phyloP scores from a whole-genome alignment of 2,329 filamentous ascomycete species.

The Diplodia corticola region DNA sequence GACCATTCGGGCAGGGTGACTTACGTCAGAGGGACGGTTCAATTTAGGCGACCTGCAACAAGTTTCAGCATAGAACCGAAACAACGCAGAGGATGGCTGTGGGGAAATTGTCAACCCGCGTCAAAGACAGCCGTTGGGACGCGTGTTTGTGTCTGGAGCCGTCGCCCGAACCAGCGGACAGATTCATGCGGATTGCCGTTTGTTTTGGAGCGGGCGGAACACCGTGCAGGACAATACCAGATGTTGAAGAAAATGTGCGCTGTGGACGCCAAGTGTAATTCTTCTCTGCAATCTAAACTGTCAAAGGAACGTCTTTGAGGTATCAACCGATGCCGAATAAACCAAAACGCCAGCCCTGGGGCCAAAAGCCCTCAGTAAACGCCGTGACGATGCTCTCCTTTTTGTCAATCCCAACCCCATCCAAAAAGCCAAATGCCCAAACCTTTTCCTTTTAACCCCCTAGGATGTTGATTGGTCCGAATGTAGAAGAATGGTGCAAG shows the following conservation, averaged over 20 bases:
- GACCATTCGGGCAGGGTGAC: not conserved
- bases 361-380: not conserved
- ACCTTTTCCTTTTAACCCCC: constrained; percentile 6
- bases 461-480: not conserved
- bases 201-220: not conserved
- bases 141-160: not conserved
- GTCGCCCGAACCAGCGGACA: not conserved
- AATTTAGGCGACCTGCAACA: not conserved
- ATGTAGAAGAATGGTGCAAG: constrained; percentile 6
- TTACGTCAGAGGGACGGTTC: not conserved
- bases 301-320: not conserved
- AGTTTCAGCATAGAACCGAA: not conserved
- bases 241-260: not conserved
- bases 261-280: not conserved
- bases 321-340: constrained; percentile 2
- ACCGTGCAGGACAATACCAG: not conserved
- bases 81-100: not conserved
- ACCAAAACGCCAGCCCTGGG: not conserved
- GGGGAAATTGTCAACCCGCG: not conserved
- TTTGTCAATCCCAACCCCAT: not conserved
- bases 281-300: constrained; percentile 5
- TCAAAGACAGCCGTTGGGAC: not conserved
- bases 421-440: not conserved
- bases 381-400: constrained; percentile 1
- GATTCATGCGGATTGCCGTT: not conserved